Evolutionary conservation across 768 basidiomycete species (phyloP).

Genomic region (Tricholoma sp.): DNA sequence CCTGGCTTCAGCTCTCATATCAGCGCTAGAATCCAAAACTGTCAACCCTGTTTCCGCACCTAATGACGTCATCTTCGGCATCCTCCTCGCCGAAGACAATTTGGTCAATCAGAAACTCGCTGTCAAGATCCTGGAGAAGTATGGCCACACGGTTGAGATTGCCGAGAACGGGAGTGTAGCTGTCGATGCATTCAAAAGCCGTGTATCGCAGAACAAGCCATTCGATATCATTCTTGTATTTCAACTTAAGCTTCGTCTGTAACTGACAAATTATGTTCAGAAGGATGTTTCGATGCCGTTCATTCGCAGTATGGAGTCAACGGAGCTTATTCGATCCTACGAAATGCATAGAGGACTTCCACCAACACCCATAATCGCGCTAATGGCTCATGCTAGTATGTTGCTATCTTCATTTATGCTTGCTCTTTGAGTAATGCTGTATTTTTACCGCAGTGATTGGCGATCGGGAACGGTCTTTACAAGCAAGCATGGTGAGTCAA

Average conservation of each 20-base stretch:
- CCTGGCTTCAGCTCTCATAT: constrained; percentile 85
- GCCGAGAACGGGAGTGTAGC: constrained; percentile 51
- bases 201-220: constrained; percentile 63
- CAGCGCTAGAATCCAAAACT: constrained; percentile 92
- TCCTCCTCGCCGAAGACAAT: no score
- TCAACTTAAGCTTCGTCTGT: constrained; percentile 8
- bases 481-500: constrained; percentile 39
- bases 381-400: constrained; percentile 95
- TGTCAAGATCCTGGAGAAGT: constrained; percentile 93
- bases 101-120: constrained; percentile 97
- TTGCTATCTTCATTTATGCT: constrained; percentile 16
- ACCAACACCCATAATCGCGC: no score
- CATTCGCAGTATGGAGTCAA: constrained; percentile 99
- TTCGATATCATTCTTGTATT: constrained; percentile 91
- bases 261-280: no score
- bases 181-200: constrained; percentile 87
- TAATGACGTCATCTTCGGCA: no score
- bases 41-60: no score
- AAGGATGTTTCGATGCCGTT: constrained; percentile 73
- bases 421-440: constrained; percentile 37
- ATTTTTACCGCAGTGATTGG: no score
- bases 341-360: constrained; percentile 60
- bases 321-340: constrained; percentile 82
- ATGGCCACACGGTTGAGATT: no score
- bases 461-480: constrained; percentile 43